A percentile compares a stretch with the other conserved stretches of the same genome.
Conservation (phyloP, 495 filamentous ascomycete species). For the Neurospora sp. region DNA sequence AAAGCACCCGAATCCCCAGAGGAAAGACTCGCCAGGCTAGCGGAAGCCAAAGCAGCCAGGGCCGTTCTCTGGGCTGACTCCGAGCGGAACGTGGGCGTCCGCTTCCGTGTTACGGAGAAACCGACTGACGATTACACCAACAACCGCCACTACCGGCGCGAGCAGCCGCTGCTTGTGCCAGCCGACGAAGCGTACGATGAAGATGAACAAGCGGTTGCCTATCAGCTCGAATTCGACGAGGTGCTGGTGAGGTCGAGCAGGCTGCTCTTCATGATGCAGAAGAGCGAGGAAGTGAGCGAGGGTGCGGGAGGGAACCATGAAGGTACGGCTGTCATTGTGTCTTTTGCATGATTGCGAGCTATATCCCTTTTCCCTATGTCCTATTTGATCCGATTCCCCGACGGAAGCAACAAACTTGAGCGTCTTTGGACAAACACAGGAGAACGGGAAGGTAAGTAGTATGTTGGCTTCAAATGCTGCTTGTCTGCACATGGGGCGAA, state of each 20-base stretch:
- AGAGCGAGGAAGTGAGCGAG: constrained; percentile 25
- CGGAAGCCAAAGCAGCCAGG: background rate
- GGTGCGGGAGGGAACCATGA: constrained; percentile 28
- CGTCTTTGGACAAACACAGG: background rate
- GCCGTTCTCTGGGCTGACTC: constrained; percentile 50
- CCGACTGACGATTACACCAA: background rate
- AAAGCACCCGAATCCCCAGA: background rate
- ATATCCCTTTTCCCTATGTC: background rate
- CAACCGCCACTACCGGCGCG: constrained; percentile 9
- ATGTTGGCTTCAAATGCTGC: background rate
- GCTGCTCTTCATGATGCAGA: constrained; percentile 49
- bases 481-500: background rate
- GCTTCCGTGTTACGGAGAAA: constrained; percentile 37
- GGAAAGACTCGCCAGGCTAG: background rate
- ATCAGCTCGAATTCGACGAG: constrained; percentile 53
- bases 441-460: background rate
- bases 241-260: constrained; percentile 49
- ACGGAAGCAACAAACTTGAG: background rate
- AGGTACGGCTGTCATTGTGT: background rate
- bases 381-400: background rate
- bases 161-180: constrained; percentile 35
- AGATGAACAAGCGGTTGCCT: constrained; percentile 42
- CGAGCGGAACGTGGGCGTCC: constrained; percentile 45
- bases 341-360: background rate
- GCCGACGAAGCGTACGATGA: constrained; percentile 32